Base-by-base conservation (phyloP, 495 filamentous ascomycete species). In the Trichoderma reesei region DNA sequence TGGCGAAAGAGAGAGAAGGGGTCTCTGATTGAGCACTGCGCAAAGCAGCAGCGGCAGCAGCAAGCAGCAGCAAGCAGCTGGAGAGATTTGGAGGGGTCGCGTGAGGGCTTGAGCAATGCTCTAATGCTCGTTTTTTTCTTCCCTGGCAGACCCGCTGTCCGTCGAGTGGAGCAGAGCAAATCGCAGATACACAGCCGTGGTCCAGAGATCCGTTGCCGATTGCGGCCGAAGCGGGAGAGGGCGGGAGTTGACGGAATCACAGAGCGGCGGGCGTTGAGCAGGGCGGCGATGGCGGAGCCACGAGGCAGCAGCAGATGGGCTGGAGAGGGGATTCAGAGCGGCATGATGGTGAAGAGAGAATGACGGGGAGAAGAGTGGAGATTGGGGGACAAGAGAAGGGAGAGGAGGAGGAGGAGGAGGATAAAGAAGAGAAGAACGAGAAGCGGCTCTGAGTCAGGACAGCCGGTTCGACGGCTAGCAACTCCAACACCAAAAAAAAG, bases 401-500 rank as follows among this genome's bases (percentile, higher is more conserved):
- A 31, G 18, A 56, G 8, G 18, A 31, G 39, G 63, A 37, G 8
- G 36, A 66, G 62, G 60, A 51, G 66, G 38, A 33, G 63, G 59
- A 65, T 59, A 61, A 39, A 63, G 60, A 63, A 54, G 66, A 65
- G 60, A 65, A 62, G 48, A 42, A 63, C 62, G 61, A 54, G 66
- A 56, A 34, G 41, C 37, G 20, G 41, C 60, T 44, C 39, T 59
- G 51, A 60, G 62, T 46, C 63, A 62, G 60, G 56, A 63, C 26
- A 26, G 51, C 51, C 31, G 51, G 34, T 56, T 56, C 51, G 51
- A 56, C 51, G 51, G 18, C 51, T 56, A 56, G 31, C 51, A 56
- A 26, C 26, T 26, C 26, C 26, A 26, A 26, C 26, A 26, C 26
- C 26, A 26, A 26, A 26, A 26, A 26, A 26, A 26, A 26, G 51